Percentiles rank a stretch among this genome's conserved stretches.
These are phyloP conservation scores for Neostapfia colusana DNA, from an alignment of 176 grass and related monocot species.

Conservation along the genomic window DNA sequence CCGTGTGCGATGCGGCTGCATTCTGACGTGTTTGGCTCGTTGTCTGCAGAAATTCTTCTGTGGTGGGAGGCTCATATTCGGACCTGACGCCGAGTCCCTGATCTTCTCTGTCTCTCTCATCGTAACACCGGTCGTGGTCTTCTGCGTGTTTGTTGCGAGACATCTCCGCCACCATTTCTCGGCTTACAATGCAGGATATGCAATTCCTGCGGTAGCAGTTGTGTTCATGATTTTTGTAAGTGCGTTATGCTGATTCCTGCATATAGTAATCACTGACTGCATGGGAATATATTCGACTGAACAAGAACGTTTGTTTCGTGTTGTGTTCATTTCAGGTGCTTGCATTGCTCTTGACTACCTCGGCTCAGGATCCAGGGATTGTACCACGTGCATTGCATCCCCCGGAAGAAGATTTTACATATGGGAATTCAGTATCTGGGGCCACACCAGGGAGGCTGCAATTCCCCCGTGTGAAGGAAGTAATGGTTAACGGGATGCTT, in stretches of 20 bases:
- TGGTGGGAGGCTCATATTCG: slow-evolving; percentile 81
- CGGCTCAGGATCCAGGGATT: slow-evolving; percentile 78
- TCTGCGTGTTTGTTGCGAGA: slow-evolving; percentile 71
- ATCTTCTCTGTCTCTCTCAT: slow-evolving; percentile 77
- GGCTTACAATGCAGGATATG: slow-evolving; percentile 58
- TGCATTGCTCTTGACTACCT: slow-evolving; percentile 60
- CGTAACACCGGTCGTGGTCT: slow-evolving; percentile 62
- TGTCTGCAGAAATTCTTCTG: slow-evolving; percentile 73
- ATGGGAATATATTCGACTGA: slow-evolving; percentile 6
- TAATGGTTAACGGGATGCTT: slow-evolving; percentile 56
- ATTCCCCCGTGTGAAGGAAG: slow-evolving; percentile 65
- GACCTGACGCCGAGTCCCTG: slow-evolving; percentile 70
- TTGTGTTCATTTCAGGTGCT: slow-evolving; percentile 57
- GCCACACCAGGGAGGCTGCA: slow-evolving; percentile 60
- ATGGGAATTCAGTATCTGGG: slow-evolving; percentile 47
- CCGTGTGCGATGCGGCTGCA: slow-evolving; percentile 13
- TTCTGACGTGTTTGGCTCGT: slow-evolving; percentile 13
- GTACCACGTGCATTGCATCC: slow-evolving; percentile 72
- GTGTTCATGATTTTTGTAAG: slow-evolving; percentile 72
- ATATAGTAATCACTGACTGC: background rate
- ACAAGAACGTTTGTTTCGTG: background rate
- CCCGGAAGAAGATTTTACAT: slow-evolving; percentile 66
- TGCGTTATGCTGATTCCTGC: slow-evolving; percentile 17
- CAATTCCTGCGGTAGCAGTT: slow-evolving; percentile 51
- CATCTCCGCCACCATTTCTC: slow-evolving; percentile 75